Percentiles rank a stretch among this genome's conserved stretches.
phyloP scores from a whole-genome alignment of 164 flowering plant species.

The Santalum album region DNA sequence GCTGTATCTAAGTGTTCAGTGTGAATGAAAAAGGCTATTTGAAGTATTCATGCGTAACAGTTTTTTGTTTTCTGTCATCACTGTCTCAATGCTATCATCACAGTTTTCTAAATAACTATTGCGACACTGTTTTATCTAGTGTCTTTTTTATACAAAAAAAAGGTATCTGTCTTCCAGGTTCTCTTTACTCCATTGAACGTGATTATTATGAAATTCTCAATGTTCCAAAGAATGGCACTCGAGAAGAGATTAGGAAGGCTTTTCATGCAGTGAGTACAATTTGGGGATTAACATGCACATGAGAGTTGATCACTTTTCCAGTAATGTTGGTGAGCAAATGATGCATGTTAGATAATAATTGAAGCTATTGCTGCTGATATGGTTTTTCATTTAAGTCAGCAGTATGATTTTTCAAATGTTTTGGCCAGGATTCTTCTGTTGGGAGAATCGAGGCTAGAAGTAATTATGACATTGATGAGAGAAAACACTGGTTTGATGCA shows the following conservation, averaged over 20 bases:
- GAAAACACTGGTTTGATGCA: no score
- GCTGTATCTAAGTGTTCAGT: no score
- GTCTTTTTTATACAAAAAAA: background rate
- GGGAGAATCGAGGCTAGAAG: no score
- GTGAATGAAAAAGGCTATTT: no score
- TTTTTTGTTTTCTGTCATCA: no score
- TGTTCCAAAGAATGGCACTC: slow-evolving; percentile 53
- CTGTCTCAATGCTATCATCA: background rate
- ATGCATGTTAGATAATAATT: background rate
- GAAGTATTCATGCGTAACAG: no score
- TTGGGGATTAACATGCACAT: no score
- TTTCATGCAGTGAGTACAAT: slow-evolving; percentile 43
- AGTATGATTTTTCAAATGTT: background rate
- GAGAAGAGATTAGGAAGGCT: slow-evolving; percentile 82
- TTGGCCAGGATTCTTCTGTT: no score
- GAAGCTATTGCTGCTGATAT: background rate
- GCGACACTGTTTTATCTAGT: background rate
- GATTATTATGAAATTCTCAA: slow-evolving; percentile 75
- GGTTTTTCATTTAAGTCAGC: background rate
- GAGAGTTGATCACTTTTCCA: no score
- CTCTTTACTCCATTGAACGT: slow-evolving; percentile 20
- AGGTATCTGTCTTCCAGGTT: slow-evolving; percentile 22
- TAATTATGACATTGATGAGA: no score
- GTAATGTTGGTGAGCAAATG: no score
- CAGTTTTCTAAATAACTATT: background rate